Evolutionary conservation across 1,139 yeast genomes (phyloP), one percentile per base, ranked within the genome.

Genomic region (Hyphopichia fennica): DNA sequence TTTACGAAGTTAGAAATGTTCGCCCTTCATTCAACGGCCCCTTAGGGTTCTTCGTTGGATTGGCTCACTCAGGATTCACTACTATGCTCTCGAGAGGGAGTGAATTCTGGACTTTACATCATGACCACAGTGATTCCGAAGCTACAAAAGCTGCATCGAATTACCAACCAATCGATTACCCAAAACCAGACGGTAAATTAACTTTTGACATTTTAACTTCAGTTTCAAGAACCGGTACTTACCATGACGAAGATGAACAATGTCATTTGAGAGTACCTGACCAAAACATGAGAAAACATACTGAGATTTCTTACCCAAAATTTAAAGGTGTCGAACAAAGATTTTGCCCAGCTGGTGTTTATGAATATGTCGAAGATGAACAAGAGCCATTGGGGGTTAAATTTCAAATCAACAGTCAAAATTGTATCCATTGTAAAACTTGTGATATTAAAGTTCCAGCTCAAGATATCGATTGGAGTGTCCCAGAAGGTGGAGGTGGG

Each of bases 401-500:
- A 56, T 91, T 93, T 68, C 95, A 89, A 62, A 91, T 93, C 63
- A 93, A 93, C 66, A 79, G 96, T 18, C 99, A 93, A 64, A 93
- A 93, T 66, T 93, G 99, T 70, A 90, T 93, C 51, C 99, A 93
- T 64, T 93, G 99, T 70, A 93, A 93, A 67, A 91, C 98, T 1
- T 93, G 99, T 71, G 99, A 93, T 65, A 93, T 93, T 62, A 93
- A 93, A 66, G 95, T 86, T 14, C 99, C 99, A 9, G 75, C 89
- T 0, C 97, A 91, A 66, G 97, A 91, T 60, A 93, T 93, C 49
- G 77, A 80, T 58, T 93, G 99, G 99, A 79, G 83, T 8, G 96
- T 89, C 14, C 99, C 99, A 3, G 98, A 93, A 68, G 98, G 99
- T 47, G 97, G 98, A 32, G 98, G 86, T 60, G 99, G 99, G 9